These are phyloP conservation scores for Fraxinus platypoda DNA, from an alignment of 305 asterid genomes.

Conservation along the genomic window DNA sequence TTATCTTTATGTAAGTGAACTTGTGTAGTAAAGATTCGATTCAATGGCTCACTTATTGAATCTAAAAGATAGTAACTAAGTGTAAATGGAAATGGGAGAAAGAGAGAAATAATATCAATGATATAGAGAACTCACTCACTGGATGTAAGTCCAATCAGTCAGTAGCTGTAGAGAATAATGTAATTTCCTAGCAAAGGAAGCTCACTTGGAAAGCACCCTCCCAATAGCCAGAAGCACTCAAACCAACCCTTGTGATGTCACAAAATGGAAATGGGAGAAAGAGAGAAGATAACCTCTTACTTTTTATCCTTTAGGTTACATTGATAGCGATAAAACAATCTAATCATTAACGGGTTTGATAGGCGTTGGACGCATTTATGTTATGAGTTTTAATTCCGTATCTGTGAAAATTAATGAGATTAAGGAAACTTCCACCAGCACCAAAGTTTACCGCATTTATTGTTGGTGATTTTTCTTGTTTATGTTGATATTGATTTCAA, in stretches of 20 bases:
- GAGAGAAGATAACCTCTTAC: neutral
- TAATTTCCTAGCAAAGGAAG: too few species aligned
- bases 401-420: neutral
- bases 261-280: slow-evolving; percentile 6
- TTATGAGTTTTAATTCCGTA: neutral
- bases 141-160: too few species aligned
- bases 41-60: neutral
- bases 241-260: too few species aligned
- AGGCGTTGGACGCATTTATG: neutral
- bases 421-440: neutral
- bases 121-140: too few species aligned
- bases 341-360: neutral
- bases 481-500: neutral
- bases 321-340: neutral
- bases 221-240: too few species aligned
- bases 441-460: neutral
- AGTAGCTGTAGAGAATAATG: too few species aligned
- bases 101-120: too few species aligned
- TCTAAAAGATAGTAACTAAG: neutral
- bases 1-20: slow-evolving; percentile 16
- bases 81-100: slow-evolving; percentile 7
- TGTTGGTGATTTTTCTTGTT: neutral
- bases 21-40: neutral
- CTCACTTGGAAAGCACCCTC: too few species aligned
- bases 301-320: neutral